Percentiles rank a stretch among this genome's conserved stretches.
These are phyloP conservation scores for Monilinia fructicola DNA, from an alignment of 2,329 filamentous ascomycete species.

Conservation along the genomic window DNA sequence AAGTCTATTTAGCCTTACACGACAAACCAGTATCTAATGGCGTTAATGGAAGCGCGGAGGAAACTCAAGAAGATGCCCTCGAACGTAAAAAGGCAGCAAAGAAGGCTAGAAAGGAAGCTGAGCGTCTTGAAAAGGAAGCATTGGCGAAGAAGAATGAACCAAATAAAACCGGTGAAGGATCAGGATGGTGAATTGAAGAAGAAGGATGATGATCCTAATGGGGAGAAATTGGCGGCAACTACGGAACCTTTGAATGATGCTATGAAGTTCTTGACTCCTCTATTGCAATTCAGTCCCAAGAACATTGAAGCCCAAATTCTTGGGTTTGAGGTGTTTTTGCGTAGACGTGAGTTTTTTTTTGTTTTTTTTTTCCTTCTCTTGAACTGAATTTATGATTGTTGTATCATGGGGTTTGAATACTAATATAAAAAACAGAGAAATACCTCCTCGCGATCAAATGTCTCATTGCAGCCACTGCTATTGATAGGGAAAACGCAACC, in stretches of 20 bases:
- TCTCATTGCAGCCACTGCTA: constrained; percentile 67
- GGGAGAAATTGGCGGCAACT: constrained; percentile 76
- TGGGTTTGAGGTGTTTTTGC: constrained; percentile 87
- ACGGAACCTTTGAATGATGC: constrained; percentile 81
- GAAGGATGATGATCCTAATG: constrained; percentile 85
- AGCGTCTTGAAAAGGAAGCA: constrained; percentile 72
- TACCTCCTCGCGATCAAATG: constrained; percentile 84
- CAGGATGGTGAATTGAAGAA: constrained; percentile 71
- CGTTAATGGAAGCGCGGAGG: constrained; percentile 54
- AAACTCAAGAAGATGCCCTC: constrained; percentile 54
- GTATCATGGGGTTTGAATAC: constrained; percentile 14
- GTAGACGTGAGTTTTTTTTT: constrained; percentile 70
- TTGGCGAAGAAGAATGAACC: constrained; percentile 82
- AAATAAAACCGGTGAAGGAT: constrained; percentile 67
- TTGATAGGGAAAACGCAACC: constrained; percentile 68
- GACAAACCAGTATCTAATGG: constrained; percentile 71
- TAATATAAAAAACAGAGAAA: constrained; percentile 61
- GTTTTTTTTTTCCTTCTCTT: background rate
- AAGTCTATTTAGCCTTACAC: constrained; percentile 74
- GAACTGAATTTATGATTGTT: background rate
- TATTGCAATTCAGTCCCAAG: constrained; percentile 80
- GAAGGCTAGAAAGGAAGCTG: constrained; percentile 82
- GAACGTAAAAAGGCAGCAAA: constrained; percentile 86
- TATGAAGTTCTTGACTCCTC: constrained; percentile 77
- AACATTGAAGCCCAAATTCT: constrained; percentile 78